phyloP scores from a whole-genome alignment of 2,329 filamentous ascomycete species.

The Pseudogymnoascus sp. region DNA sequence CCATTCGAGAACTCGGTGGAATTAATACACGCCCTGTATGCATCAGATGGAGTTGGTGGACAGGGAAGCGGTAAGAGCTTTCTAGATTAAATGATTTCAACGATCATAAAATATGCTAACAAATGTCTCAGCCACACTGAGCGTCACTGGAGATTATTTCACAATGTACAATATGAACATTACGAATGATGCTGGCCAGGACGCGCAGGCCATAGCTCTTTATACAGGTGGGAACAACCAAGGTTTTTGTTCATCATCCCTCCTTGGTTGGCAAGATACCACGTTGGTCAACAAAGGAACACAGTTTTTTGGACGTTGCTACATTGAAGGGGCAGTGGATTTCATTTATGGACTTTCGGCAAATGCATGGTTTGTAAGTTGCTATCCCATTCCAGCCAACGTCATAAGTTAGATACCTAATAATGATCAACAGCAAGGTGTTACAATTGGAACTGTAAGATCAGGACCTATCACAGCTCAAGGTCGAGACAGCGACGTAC shows the following conservation, averaged over 20 bases:
- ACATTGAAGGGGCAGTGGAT: constrained; percentile 48
- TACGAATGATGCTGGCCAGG: constrained; percentile 33
- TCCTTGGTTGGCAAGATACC: constrained; percentile 47
- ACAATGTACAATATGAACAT: constrained; percentile 49
- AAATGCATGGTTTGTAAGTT: constrained; percentile 36
- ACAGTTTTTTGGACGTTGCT: constrained; percentile 44
- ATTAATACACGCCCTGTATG: constrained; percentile 26
- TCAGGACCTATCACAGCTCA: constrained; percentile 38
- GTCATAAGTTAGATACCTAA: not conserved
- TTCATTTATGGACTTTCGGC: constrained; percentile 44
- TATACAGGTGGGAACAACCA: constrained; percentile 37
- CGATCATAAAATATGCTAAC: not conserved
- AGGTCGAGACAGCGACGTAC: constrained; percentile 34
- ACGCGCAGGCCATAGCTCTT: constrained; percentile 38
- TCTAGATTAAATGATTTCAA: not conserved
- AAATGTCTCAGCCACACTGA: constrained; percentile 10
- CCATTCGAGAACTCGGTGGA: constrained; percentile 43
- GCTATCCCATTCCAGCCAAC: not conserved
- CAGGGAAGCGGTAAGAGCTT: not conserved
- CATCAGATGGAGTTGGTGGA: constrained; percentile 32
- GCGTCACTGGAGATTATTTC: constrained; percentile 19
- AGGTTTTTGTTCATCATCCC: constrained; percentile 44
- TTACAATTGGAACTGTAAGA: constrained; percentile 34
- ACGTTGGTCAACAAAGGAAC: constrained; percentile 38
- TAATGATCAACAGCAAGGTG: constrained; percentile 23